Base-by-base conservation (phyloP, 495 filamentous ascomycete species). In the Penicillium nucicola region DNA sequence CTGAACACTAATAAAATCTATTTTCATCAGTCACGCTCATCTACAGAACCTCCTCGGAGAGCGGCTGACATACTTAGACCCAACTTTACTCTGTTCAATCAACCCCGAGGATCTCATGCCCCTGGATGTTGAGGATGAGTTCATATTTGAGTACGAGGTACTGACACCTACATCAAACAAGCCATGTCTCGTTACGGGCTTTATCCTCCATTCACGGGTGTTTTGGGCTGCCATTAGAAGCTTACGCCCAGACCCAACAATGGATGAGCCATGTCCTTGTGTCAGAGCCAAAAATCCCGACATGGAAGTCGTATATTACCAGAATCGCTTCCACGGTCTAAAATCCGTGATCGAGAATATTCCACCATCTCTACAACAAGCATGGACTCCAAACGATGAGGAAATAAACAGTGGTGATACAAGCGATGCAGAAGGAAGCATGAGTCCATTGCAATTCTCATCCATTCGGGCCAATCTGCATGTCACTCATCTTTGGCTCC, bases 401-500 rank as follows among this genome's bases (percentile, higher is more conserved):
- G 22, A 23, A 23, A 23, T 23, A 3, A 23, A 6, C 22, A 23
- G 6, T 23, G 22, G 22, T 6, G 22, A 23, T 23, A 3, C 7
- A 7, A 5, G 23, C 1, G 9, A 8, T 7, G 23, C 5, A 3
- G 23, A 8, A 8, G 23, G 23, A 28, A 7, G 9, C 44, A 22
- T 22, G 20, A 22, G 20, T 22, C 20, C 3, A 34, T 53, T 45
- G 5, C 45, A 56, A n/a, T 50, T 55, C 37, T 49, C 44, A 19
- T 49, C 60, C n/a, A 56, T 62, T 50, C 49, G 60, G 18, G 53
- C 50, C 5, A 62, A 58, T 34, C 18, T 62, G 5, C 56, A 62
- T 39, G 60, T 56, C 13, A 62, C 60, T 7, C 60, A 60, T 41
- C 40, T 62, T 4, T 62, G 60, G 60, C 56, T 62, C 8, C 60